Conservation (phyloP, 495 filamentous ascomycete genomes). For the Rhypophila decipiens region DNA sequence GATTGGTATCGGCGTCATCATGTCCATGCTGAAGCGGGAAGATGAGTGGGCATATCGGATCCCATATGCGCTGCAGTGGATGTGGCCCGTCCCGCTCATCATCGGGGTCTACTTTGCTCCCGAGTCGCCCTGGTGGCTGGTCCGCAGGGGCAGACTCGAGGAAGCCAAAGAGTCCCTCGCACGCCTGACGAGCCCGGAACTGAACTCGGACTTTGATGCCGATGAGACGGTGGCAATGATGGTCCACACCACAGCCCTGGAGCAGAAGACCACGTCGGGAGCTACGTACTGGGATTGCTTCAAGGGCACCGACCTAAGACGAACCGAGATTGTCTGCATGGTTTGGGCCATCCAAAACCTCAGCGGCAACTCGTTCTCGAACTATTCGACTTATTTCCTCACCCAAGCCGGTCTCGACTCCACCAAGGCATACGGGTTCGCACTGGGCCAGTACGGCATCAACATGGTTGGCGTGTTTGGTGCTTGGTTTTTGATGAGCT, state of each 20-base stretch:
- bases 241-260: constrained; percentile 71
- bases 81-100: constrained; percentile 74
- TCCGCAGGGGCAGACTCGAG: constrained; percentile 60
- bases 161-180: constrained; percentile 63
- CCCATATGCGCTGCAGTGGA: constrained; percentile 74
- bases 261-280: constrained; percentile 62
- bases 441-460: constrained; percentile 68
- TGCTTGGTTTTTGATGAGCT: constrained; percentile 66
- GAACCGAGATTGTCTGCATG: constrained; percentile 74
- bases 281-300: constrained; percentile 72
- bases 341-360: constrained; percentile 82
- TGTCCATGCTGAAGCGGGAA: constrained; percentile 49
- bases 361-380: constrained; percentile 70
- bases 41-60: constrained; percentile 57
- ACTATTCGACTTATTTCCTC: constrained; percentile 75
- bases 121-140: constrained; percentile 79
- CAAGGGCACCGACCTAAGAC: constrained; percentile 63
- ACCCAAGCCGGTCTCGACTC: constrained; percentile 60
- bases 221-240: constrained; percentile 81
- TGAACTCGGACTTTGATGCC: constrained; percentile 58
- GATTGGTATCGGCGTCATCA: constrained; percentile 69
- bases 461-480: constrained; percentile 68
- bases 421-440: constrained; percentile 58
- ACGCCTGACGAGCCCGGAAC: constrained; percentile 54
- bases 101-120: constrained; percentile 66